A percentile compares a stretch with the other conserved stretches of the same genome.
Evolutionary conservation across 1,139 yeast species (phyloP).

Genomic region (Blastobotrys petasosporus): DNA sequence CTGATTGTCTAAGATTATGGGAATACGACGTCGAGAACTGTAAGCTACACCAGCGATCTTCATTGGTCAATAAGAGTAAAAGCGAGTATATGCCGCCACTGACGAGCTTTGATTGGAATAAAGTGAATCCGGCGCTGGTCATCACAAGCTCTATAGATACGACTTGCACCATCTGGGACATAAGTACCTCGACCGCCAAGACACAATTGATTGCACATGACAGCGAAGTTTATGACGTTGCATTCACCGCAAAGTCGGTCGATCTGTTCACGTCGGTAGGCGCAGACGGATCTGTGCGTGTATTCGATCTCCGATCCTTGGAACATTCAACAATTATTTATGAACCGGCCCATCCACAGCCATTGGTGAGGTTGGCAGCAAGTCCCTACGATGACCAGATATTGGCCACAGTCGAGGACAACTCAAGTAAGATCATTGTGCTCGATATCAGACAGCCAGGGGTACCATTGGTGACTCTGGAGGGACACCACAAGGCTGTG

Average conservation of each 20-base stretch:
- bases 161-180: conserved; percentile 95
- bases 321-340: conserved; percentile 94
- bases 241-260: conserved; percentile 68
- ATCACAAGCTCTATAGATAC: conserved; percentile 91
- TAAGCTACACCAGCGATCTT: conserved; percentile 38
- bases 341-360: conserved; percentile 57
- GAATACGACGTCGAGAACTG: conserved; percentile 40
- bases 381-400: conserved; percentile 75
- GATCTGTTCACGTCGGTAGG: conserved; percentile 90
- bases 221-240: conserved; percentile 88
- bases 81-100: conserved; percentile 46
- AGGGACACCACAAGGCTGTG: conserved; percentile 62
- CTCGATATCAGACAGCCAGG: conserved; percentile 90
- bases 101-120: conserved; percentile 92
- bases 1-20: conserved; percentile 67
- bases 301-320: conserved; percentile 80
- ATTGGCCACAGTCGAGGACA: conserved; percentile 74
- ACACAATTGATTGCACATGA: conserved; percentile 97
- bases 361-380: conserved; percentile 69
- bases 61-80: conserved; percentile 38
- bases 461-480: conserved; percentile 60
- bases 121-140: conserved; percentile 58
- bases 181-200: conserved; percentile 67
- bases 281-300: conserved; percentile 89
- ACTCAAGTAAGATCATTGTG: conserved; percentile 59